Base-by-base conservation (phyloP, 2,329 filamentous ascomycete genomes). In the Ceratocystiopsis minuta region DNA sequence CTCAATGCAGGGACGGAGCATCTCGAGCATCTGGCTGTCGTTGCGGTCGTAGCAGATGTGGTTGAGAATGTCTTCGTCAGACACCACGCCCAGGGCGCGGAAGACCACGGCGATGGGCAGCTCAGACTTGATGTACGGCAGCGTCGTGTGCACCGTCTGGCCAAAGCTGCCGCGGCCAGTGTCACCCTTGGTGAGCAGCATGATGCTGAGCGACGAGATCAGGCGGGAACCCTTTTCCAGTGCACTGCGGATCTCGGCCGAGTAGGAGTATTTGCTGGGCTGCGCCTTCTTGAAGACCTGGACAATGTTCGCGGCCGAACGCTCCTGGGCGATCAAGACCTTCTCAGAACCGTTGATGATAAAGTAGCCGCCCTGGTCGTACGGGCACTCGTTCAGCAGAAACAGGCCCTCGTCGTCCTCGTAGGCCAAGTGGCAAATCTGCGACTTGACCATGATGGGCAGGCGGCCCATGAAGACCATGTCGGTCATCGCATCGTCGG, bases 311-410 rank as follows among this genome's bases (percentile, higher is more conserved):
- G 88, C 90, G 35, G 90, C 90, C 57, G 87, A 95, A 48, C 90
- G 81, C 61, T 98, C 90, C 59, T 98, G 90, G 1, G 90, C 90
- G 53, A 98, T 98, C 51, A 98, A 65, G 17, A 98, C 90, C 68
- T 98, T 98, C 58, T 98, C 90, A 60, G 84, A 93, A 36, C 90
- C 90, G 63, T 98, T 98, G 69, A 98, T 98, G 53, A 98, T 85
- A 56, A 98, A 98, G 62, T 98, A 98, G 50, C 90, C 90, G 51
- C 90, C 90, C 56, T 95, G 90, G 55, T 98, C 90, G 59, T 95
- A 98, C 1, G 90, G 90, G 51, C 90, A 98, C 62, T 98, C 90
- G 56, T 94, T 94, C 60, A 92, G 78, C 38, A 82, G 70, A 57
- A 93, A 96, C 2, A 98, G 69, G 39, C 83, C 80, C 41, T 90